A percentile compares a stretch with the other conserved stretches of the same genome.
These are phyloP conservation scores for Urostyla sp. DNA, from an alignment of 73 alveolate species.

Conservation along the genomic window DNA sequence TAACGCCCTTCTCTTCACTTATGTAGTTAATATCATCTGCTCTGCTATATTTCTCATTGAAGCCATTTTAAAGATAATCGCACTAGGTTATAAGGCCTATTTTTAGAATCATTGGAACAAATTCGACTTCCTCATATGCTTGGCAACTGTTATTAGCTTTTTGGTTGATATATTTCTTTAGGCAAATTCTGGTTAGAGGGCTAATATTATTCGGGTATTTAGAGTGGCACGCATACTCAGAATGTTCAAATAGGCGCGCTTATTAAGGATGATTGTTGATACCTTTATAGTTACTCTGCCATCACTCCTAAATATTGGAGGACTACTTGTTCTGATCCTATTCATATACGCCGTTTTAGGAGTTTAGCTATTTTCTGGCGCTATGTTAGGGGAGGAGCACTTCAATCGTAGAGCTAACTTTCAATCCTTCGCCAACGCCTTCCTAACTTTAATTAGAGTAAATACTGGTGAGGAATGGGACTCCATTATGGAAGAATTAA, in stretches of 20 bases:
- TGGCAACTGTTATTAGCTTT: conserved; percentile 13
- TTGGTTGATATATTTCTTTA: neutral
- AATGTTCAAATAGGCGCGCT: conserved; percentile 58
- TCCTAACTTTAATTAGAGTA: conserved; percentile 47
- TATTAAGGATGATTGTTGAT: conserved; percentile 55
- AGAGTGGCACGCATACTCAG: conserved; percentile 69
- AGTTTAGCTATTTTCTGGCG: conserved; percentile 35
- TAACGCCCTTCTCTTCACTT: neutral
- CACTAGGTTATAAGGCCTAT: conserved; percentile 21
- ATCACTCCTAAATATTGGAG: conserved; percentile 69
- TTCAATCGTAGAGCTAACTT: too few species aligned
- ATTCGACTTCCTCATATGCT: conserved; percentile 27
- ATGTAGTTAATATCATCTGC: conserved; percentile 13
- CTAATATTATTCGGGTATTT: conserved; percentile 43
- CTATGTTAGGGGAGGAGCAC: too few species aligned
- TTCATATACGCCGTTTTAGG: conserved; percentile 60
- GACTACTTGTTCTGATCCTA: conserved; percentile 50
- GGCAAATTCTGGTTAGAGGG: conserved; percentile 7
- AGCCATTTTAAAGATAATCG: conserved; percentile 68
- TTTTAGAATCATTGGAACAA: conserved; percentile 35
- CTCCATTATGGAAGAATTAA: conserved; percentile 60
- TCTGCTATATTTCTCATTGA: conserved; percentile 65
- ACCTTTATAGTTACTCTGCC: conserved; percentile 67
- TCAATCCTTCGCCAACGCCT: conserved; percentile 45
- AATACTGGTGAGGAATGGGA: conserved; percentile 76